Evolutionary conservation across 2,329 filamentous ascomycete genomes (phyloP).

Genomic region (Grosmannia clavigera): DNA sequence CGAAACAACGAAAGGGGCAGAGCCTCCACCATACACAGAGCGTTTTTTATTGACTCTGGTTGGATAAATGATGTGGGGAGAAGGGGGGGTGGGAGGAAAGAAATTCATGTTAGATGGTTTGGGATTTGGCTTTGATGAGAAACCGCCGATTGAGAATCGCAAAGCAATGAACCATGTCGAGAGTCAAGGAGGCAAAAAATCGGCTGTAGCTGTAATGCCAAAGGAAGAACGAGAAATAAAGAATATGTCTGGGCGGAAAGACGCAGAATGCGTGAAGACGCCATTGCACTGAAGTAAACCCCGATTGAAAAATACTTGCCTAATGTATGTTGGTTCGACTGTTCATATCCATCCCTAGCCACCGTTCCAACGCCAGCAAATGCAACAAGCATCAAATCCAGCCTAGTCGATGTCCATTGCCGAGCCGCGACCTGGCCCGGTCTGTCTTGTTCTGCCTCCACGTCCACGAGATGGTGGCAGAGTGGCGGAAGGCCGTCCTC

Average conservation of each 20-base stretch:
- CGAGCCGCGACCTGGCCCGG: neutral
- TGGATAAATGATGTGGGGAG: neutral
- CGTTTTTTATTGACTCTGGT: conserved; percentile 6
- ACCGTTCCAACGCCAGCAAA: neutral
- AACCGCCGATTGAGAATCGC: neutral
- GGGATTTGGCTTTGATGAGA: neutral
- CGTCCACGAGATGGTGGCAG: conserved; percentile 1
- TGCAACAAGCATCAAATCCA: neutral
- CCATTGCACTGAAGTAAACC: neutral
- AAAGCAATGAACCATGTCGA: neutral
- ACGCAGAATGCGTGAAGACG: neutral
- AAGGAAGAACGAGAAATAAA: neutral
- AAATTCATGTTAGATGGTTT: neutral
- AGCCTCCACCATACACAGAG: neutral
- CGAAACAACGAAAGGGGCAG: neutral
- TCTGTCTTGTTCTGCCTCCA: conserved; percentile 2
- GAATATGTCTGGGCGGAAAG: neutral
- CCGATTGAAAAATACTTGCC: too few relatives aligned
- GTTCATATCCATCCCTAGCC: neutral
- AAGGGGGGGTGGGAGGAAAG: neutral
- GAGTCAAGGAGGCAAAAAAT: neutral
- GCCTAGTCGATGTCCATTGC: conserved; percentile 8
- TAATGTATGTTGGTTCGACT: too few relatives aligned
- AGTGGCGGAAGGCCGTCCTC: neutral
- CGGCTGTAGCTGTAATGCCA: too few relatives aligned